Evolutionary conservation across 768 basidiomycete species (phyloP).

Genomic region (Amanita molliuscula): DNA sequence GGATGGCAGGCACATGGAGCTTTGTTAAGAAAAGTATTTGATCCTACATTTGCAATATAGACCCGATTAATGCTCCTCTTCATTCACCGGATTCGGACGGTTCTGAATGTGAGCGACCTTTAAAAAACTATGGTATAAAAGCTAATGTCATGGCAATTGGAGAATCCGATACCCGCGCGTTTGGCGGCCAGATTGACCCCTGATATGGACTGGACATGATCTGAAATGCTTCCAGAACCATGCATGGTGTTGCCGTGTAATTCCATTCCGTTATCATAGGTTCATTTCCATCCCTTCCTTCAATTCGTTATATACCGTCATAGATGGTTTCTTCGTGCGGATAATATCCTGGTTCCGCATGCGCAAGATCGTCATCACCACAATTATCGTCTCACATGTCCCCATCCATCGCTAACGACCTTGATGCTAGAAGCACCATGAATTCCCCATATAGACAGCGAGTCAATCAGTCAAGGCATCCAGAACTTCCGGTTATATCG

Average conservation of each 20-base stretch:
- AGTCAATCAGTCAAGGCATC: not conserved
- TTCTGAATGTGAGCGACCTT: slow-evolving; percentile 32
- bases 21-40: slow-evolving; percentile 85
- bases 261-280: slow-evolving; percentile 19
- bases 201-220: slow-evolving; percentile 32
- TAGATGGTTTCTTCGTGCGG: not conserved
- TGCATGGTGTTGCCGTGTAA: slow-evolving; percentile 24
- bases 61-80: slow-evolving; percentile 31
- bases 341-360: not conserved
- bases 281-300: slow-evolving; percentile 9
- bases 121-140: slow-evolving; percentile 22
- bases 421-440: not conserved
- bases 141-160: slow-evolving; percentile 15
- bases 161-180: slow-evolving; percentile 28
- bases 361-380: not conserved
- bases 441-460: slow-evolving; percentile 3
- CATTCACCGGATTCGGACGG: slow-evolving; percentile 32
- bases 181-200: slow-evolving; percentile 32
- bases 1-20: slow-evolving; percentile 88
- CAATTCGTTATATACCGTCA: slow-evolving; percentile 3
- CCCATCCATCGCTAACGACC: not conserved
- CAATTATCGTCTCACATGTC: slow-evolving; percentile 1
- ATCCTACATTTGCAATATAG: slow-evolving; percentile 41
- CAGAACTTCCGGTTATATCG: not conserved
- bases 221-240: slow-evolving; percentile 39